Evolutionary conservation across 2,329 filamentous ascomycete species (phyloP).

Genomic region (Colletotrichum theobromicola): DNA sequence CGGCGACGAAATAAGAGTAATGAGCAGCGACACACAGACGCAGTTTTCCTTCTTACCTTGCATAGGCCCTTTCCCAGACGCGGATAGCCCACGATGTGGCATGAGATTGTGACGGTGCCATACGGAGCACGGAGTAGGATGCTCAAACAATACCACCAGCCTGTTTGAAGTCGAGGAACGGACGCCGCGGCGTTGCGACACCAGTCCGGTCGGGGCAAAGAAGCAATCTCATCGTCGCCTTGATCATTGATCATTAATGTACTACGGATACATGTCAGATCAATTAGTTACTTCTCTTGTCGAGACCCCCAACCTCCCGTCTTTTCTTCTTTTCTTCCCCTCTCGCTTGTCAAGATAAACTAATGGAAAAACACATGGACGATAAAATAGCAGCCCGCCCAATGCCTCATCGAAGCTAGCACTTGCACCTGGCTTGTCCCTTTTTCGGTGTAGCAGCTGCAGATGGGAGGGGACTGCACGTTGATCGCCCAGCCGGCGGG

Average conservation of each 20-base stretch:
- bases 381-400: not conserved
- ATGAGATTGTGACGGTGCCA: not conserved
- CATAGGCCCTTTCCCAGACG: not conserved
- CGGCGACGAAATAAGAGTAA: not conserved
- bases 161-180: not conserved
- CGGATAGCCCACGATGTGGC: not conserved
- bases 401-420: not conserved
- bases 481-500: slow-evolving; percentile 16
- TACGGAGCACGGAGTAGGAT: not conserved
- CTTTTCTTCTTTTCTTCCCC: not conserved
- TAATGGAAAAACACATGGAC: not conserved
- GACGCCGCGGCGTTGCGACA: not conserved
- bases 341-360: not conserved
- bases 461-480: not conserved
- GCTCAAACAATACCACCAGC: not conserved
- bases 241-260: too few relatives aligned
- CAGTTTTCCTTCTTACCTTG: not conserved
- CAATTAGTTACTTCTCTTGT: not conserved
- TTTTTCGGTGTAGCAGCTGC: not conserved
- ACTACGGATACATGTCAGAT: not conserved
- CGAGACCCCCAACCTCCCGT: not conserved
- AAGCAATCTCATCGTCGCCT: not conserved
- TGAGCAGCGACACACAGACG: not conserved
- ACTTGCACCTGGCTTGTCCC: not conserved
- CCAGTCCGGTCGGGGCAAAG: not conserved